Conservation (phyloP, 306 rosid species). For the Cucurbita argyrosperma region DNA sequence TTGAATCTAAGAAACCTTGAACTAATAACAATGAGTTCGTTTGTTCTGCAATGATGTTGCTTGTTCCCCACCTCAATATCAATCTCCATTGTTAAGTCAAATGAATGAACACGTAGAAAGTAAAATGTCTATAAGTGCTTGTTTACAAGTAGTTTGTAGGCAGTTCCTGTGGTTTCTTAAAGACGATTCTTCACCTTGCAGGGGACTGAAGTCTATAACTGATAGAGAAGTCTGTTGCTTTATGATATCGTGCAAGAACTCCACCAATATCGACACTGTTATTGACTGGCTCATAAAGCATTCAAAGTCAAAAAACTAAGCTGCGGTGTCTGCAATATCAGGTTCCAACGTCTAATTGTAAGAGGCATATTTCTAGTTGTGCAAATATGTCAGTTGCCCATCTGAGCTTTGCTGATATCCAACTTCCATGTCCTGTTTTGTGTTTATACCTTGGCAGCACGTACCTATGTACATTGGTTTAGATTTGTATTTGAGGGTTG, state of each 20-base stretch:
- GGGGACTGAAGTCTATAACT: constrained; percentile 43
- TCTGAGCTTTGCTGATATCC: not conserved
- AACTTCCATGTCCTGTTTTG: not conserved
- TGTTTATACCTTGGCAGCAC: constrained; percentile 2
- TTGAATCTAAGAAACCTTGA: not conserved
- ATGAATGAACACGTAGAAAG: not conserved
- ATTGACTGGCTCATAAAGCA: constrained; percentile 58
- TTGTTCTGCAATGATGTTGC: not conserved
- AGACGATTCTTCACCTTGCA: constrained; percentile 13
- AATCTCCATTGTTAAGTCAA: not conserved
- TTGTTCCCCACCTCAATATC: not conserved
- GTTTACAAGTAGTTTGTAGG: not conserved
- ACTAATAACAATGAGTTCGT: not conserved
- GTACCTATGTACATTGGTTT: not conserved
- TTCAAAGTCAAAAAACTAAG: constrained; percentile 47
- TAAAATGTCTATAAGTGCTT: not conserved
- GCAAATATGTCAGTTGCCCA: not conserved
- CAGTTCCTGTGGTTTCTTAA: not conserved
- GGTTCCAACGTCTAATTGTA: constrained; percentile 2
- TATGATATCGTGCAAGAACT: constrained; percentile 65
- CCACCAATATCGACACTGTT: constrained; percentile 43
- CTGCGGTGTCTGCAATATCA: constrained; percentile 6
- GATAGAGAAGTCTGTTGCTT: constrained; percentile 56
- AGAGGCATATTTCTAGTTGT: not conserved
- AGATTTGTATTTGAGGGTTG: constrained; percentile 8